Evolutionary conservation across 441 rosid genomes (phyloP).

Genomic region (Rhodomyrtus psidioides): DNA sequence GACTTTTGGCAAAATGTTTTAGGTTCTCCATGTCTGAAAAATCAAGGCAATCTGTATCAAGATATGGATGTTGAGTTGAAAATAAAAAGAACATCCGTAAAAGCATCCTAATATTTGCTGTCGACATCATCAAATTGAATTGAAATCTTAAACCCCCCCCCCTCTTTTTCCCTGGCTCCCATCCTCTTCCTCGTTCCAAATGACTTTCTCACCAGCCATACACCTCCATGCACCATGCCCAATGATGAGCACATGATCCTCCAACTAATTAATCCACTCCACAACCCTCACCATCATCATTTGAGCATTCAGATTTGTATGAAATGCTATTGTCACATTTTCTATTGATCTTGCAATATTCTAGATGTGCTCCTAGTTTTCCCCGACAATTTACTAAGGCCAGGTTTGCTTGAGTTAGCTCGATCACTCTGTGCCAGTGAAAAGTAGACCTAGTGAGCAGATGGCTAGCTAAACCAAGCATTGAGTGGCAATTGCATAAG

Average conservation of each 20-base stretch:
- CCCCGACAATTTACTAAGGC: not conserved
- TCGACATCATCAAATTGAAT: not conserved
- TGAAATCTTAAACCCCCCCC: not conserved
- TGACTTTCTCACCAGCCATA: not conserved
- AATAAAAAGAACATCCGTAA: not conserved
- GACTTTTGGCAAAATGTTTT: conserved; percentile 54
- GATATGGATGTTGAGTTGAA: not conserved
- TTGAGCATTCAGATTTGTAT: not conserved
- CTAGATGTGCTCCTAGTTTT: not conserved
- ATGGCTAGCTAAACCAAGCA: not conserved
- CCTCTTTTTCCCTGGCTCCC: not conserved
- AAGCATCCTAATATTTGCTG: not conserved
- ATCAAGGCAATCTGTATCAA: not conserved
- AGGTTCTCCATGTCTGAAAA: conserved; percentile 76
- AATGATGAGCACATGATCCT: not conserved
- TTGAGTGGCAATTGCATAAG: not conserved
- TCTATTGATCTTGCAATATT: not conserved
- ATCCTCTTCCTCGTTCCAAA: not conserved
- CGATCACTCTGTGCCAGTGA: not conserved
- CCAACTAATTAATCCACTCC: not conserved
- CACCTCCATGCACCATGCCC: not conserved
- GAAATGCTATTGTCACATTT: not conserved
- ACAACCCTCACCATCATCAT: not conserved
- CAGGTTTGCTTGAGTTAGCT: not conserved
- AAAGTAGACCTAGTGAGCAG: not conserved